Evolutionary conservation across 2,329 filamentous ascomycete species (phyloP).

Genomic region (Fusarium sp.): DNA sequence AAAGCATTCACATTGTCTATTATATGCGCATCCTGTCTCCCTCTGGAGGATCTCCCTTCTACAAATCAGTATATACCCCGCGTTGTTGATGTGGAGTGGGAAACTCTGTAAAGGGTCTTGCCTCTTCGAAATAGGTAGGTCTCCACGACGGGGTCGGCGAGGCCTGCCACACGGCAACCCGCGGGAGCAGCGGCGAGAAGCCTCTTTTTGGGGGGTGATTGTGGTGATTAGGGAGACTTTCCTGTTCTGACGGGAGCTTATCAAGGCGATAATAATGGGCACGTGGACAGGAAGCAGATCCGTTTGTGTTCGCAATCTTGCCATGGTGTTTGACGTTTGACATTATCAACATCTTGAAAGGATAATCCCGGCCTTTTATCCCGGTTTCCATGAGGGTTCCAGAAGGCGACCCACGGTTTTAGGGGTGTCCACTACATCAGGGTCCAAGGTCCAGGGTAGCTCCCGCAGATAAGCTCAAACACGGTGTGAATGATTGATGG

Average conservation of each 20-base stretch:
- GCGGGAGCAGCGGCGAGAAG: background rate
- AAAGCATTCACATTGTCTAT: conserved; percentile 11
- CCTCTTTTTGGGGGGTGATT: background rate
- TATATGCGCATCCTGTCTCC: conserved; percentile 14
- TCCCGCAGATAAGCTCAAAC: background rate
- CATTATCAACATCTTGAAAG: background rate
- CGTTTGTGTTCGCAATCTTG: background rate
- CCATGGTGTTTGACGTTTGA: background rate
- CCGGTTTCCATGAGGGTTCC: background rate
- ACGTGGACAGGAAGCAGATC: background rate
- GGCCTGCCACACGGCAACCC: conserved; percentile 6
- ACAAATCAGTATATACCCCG: conserved; percentile 23
- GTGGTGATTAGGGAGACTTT: background rate
- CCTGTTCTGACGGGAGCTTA: background rate
- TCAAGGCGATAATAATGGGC: background rate
- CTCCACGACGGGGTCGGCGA: conserved; percentile 34
- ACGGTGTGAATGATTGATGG: background rate
- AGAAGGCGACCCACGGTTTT: background rate
- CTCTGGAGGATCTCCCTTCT: background rate
- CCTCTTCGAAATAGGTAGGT: conserved; percentile 35
- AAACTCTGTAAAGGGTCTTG: conserved; percentile 2
- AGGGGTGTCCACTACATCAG: background rate
- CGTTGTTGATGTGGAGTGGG: conserved; percentile 15
- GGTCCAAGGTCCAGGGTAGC: background rate
- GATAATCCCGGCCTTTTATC: background rate